phyloP scores from a whole-genome alignment of 2,329 filamentous ascomycete genomes.

The Claviceps arundinis region DNA sequence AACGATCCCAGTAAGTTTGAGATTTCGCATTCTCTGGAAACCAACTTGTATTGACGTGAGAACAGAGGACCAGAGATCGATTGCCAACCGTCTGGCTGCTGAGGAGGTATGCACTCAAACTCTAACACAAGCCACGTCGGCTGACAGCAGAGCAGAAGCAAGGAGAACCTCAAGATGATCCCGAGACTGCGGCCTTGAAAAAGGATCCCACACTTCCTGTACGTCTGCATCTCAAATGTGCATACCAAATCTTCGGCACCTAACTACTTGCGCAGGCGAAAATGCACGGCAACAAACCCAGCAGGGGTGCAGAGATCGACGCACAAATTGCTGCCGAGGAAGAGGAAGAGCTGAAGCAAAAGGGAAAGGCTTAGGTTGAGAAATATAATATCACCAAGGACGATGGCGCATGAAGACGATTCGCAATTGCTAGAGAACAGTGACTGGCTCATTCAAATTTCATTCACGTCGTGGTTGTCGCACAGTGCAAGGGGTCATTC shows the following conservation, averaged over 20 bases:
- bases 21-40: too few relatives aligned
- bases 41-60: neutral
- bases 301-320: constrained; percentile 58
- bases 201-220: constrained; percentile 49
- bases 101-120: constrained; percentile 34
- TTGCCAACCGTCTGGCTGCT: constrained; percentile 56
- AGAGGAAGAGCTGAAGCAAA: constrained; percentile 47
- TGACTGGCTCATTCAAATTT: too few relatives aligned
- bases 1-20: constrained; percentile 54
- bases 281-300: constrained; percentile 60
- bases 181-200: constrained; percentile 30
- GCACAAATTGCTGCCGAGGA: constrained; percentile 56
- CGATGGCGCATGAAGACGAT: neutral
- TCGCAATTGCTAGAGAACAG: too few relatives aligned
- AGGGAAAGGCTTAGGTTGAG: constrained; percentile 24
- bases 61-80: constrained; percentile 55
- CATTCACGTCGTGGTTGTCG: too few relatives aligned
- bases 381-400: neutral
- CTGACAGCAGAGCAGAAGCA: constrained; percentile 15
- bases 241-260: neutral
- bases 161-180: constrained; percentile 31
- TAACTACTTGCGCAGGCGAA: constrained; percentile 33
- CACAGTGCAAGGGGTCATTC: too few relatives aligned
- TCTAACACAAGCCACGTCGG: neutral
- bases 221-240: constrained; percentile 12